Conservation (phyloP, 352 stramenopile species). For the Aphanomyces euteiches region DNA sequence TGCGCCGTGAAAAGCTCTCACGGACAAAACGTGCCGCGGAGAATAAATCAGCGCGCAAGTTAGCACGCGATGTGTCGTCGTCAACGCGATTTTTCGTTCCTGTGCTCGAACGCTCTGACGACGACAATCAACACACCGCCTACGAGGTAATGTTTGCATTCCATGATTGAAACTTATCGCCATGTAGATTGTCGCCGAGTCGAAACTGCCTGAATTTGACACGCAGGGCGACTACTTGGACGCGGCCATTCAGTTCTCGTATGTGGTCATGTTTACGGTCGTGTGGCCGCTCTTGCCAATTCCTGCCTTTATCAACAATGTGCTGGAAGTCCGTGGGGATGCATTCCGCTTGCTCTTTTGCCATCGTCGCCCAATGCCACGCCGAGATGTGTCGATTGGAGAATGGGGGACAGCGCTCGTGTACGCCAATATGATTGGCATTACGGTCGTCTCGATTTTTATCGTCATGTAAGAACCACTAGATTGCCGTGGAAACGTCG, state of each 20-base stretch:
- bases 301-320: conserved; percentile 32
- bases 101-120: conserved; percentile 28
- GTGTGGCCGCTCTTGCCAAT: conserved; percentile 35
- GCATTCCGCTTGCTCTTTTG: conserved; percentile 32
- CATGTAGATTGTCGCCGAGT: conserved; percentile 32
- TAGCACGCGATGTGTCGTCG: conserved; percentile 20
- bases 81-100: conserved; percentile 28
- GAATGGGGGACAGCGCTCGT: conserved; percentile 79
- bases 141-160: conserved; percentile 20
- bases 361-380: conserved; percentile 29
- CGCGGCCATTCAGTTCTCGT: conserved; percentile 35
- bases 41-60: conserved; percentile 29
- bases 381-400: conserved; percentile 53
- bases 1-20: conserved; percentile 22
- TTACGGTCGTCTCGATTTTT: conserved; percentile 78
- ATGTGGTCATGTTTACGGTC: conserved; percentile 38
- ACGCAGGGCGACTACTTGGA: conserved; percentile 34
- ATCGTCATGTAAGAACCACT: conserved; percentile 56
- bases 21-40: not conserved
- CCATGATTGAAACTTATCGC: not conserved
- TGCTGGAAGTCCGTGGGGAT: conserved; percentile 33
- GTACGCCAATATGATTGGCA: conserved; percentile 82
- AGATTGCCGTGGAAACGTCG: too few species aligned
- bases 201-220: conserved; percentile 32
- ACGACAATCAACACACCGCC: conserved; percentile 32